Evolutionary conservation across 148 eudicot species (phyloP).

Genomic region (Bassia scoparia): DNA sequence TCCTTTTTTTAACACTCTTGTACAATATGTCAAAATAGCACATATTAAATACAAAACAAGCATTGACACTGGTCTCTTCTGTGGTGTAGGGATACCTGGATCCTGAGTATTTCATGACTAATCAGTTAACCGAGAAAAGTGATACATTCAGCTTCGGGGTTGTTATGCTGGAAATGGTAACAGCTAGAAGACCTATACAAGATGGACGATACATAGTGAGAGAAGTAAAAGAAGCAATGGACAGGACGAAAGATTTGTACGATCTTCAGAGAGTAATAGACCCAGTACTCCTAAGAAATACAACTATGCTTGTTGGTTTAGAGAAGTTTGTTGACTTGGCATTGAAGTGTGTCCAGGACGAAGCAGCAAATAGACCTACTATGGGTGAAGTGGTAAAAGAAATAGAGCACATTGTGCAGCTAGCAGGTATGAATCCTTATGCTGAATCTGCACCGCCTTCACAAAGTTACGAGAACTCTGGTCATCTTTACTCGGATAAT

Average conservation of each 20-base stretch:
- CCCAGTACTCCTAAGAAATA: slow-evolving; percentile 35
- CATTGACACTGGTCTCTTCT: background rate
- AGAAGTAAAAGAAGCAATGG: slow-evolving; percentile 46
- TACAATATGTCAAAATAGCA: background rate
- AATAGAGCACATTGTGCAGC: slow-evolving; percentile 58
- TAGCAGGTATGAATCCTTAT: slow-evolving; percentile 62
- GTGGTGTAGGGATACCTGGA: slow-evolving; percentile 70
- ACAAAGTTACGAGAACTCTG: slow-evolving; percentile 32
- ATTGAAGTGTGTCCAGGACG: slow-evolving; percentile 57
- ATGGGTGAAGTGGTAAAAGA: slow-evolving; percentile 82
- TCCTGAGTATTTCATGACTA: slow-evolving; percentile 85
- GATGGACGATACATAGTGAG: slow-evolving; percentile 68
- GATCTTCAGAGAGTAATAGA: slow-evolving; percentile 52
- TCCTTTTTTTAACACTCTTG: background rate
- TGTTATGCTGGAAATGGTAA: slow-evolving; percentile 64
- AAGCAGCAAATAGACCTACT: slow-evolving; percentile 45
- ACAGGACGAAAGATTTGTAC: slow-evolving; percentile 45
- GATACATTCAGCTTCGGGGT: slow-evolving; percentile 86
- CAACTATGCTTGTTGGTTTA: slow-evolving; percentile 41
- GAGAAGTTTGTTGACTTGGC: slow-evolving; percentile 68
- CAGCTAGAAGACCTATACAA: slow-evolving; percentile 61
- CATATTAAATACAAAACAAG: background rate
- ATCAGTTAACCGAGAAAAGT: slow-evolving; percentile 73
- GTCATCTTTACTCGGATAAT: slow-evolving; percentile 47
- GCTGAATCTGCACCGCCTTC: slow-evolving; percentile 55